Conservation (phyloP, 139 green algal genomes). For the Tetradesmus lagerheimii region DNA sequence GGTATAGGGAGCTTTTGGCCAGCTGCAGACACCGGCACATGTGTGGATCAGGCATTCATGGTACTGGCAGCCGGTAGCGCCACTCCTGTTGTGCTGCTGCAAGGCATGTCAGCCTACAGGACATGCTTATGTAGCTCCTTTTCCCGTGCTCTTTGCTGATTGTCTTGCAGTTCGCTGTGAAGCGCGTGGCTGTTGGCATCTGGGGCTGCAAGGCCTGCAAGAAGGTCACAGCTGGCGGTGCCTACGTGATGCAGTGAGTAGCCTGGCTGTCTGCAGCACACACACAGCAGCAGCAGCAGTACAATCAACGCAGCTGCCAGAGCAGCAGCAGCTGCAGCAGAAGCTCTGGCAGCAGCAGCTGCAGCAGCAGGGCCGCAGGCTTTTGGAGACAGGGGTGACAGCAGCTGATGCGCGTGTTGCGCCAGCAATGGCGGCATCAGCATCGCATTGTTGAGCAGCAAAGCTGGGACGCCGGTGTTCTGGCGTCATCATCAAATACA, state of each 20-base stretch:
- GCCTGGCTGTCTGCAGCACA: constrained; percentile 18
- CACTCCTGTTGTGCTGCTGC: too few relatives aligned
- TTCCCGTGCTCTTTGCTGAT: not conserved
- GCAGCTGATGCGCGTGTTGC: too few relatives aligned
- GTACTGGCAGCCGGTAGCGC: not conserved
- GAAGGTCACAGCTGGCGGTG: constrained; percentile 95
- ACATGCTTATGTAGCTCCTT: not conserved
- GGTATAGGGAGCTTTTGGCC: not conserved
- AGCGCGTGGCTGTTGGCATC: constrained; percentile 95
- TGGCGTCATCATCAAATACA: too few relatives aligned
- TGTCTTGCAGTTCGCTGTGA: constrained; percentile 86
- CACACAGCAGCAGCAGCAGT: not conserved
- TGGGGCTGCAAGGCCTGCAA: constrained; percentile 98
- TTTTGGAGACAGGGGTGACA: too few relatives aligned
- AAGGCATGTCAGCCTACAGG: too few relatives aligned
- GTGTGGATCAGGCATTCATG: not conserved
- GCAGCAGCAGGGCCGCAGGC: not conserved
- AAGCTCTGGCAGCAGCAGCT: not conserved
- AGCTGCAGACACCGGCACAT: not conserved
- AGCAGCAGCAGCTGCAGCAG: not conserved
- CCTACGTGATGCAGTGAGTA: constrained; percentile 91
- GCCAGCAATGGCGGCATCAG: not conserved
- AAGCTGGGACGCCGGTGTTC: too few relatives aligned
- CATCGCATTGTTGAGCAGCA: not conserved
- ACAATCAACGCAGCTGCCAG: not conserved